These are phyloP conservation scores for Haberlea rhodopensis DNA, from an alignment of 257 asterid species.

Conservation along the genomic window DNA sequence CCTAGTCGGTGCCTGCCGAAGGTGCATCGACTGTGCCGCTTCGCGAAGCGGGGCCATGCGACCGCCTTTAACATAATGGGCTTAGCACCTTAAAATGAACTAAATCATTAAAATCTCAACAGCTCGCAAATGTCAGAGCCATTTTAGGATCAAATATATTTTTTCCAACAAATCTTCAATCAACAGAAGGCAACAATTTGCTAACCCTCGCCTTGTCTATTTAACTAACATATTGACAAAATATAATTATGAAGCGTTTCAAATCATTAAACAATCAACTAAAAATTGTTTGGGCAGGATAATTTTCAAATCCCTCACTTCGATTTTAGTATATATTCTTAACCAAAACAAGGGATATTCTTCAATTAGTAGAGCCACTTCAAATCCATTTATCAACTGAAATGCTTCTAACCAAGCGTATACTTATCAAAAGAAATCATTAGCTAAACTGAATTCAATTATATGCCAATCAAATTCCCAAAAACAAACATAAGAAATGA, in stretches of 20 bases:
- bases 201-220: not conserved
- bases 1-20: too few species aligned
- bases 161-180: not conserved
- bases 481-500: not conserved
- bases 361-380: not conserved
- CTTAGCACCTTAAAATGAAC: not conserved
- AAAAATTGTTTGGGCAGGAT: not conserved
- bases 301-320: not conserved
- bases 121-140: not conserved
- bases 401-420: not conserved
- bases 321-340: not conserved
- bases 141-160: not conserved
- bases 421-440: not conserved
- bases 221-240: not conserved
- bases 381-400: too few species aligned
- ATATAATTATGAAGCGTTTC: not conserved
- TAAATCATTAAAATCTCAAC: too few species aligned
- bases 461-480: not conserved
- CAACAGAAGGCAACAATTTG: not conserved
- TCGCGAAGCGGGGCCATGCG: too few species aligned
- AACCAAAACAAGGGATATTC: not conserved
- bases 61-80: too few species aligned
- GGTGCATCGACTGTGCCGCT: too few species aligned
- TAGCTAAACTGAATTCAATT: not conserved
- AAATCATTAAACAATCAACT: not conserved